These are phyloP conservation scores for Coemansia sp. DNA, from an alignment of 192 early-diverging fungal genomes.

Conservation along the genomic window DNA sequence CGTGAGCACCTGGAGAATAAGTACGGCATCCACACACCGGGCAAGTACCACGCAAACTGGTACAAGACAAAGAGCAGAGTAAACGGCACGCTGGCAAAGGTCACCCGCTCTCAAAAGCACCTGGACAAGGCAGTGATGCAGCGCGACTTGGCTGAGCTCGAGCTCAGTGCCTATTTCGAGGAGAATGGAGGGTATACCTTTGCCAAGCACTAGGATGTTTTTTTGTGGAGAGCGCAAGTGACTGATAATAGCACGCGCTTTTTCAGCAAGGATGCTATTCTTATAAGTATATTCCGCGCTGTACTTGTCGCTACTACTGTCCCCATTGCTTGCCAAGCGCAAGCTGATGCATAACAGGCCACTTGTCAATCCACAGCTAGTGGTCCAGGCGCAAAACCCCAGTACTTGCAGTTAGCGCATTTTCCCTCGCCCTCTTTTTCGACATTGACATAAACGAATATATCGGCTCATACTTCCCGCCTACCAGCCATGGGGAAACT, in stretches of 20 bases:
- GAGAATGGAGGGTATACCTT: conserved; percentile 39
- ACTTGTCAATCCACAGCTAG: too few species aligned
- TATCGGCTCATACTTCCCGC: too few species aligned
- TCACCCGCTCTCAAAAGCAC: conserved; percentile 36
- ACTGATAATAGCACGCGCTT: too few species aligned
- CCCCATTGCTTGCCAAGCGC: too few species aligned
- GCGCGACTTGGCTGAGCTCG: conserved; percentile 40
- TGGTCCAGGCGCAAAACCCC: too few species aligned
- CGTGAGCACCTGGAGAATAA: conserved; percentile 24
- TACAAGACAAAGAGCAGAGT: conserved; percentile 42
- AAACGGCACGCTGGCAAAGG: conserved; percentile 27
- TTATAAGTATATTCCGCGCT: too few species aligned
- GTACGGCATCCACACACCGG: conserved; percentile 35
- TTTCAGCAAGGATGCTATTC: too few species aligned
- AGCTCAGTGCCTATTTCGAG: conserved; percentile 46
- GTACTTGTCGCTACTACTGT: too few species aligned
- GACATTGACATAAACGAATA: not conserved
- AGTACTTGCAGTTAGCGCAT: not conserved
- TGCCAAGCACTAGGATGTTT: conserved; percentile 23
- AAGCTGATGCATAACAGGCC: too few species aligned
- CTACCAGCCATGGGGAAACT: not conserved
- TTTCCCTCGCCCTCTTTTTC: not conserved
- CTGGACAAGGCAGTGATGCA: conserved; percentile 36
- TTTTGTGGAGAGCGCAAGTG: too few species aligned
- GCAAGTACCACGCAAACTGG: conserved; percentile 55